These are phyloP conservation scores for Aspergillus cavernicola DNA, from an alignment of 495 filamentous ascomycete species.

Conservation along the genomic window DNA sequence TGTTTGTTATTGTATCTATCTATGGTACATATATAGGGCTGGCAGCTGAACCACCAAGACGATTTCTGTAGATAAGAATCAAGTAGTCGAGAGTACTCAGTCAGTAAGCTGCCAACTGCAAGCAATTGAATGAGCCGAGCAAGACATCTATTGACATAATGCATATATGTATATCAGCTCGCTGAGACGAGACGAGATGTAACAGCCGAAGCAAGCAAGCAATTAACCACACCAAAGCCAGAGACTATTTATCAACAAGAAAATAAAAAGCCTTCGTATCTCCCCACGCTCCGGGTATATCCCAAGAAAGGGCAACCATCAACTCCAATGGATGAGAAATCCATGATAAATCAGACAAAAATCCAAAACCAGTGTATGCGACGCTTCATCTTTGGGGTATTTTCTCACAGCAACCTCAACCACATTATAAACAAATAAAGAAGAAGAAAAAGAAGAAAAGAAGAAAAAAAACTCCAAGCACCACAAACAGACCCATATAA, in stretches of 20 bases:
- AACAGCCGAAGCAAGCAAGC: not conserved
- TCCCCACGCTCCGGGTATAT: slow-evolving; percentile 1
- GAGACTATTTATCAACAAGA: slow-evolving; percentile 5
- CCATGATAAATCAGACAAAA: not conserved
- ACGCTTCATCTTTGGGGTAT: slow-evolving; percentile 7
- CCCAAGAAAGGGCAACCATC: not conserved
- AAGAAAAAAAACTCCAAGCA: not conserved
- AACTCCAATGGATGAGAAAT: not conserved
- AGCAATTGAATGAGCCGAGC: too few species aligned
- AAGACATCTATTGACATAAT: too few species aligned
- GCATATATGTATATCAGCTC: too few species aligned
- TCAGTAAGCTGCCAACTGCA: too few species aligned
- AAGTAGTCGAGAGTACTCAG: too few species aligned
- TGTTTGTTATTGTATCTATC: not conserved
- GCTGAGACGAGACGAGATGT: too few species aligned
- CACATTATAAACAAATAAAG: not conserved
- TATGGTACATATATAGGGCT: too few species aligned
- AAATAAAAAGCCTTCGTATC: not conserved
- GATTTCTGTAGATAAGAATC: too few species aligned
- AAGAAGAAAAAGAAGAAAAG: too few species aligned
- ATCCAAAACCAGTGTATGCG: not conserved
- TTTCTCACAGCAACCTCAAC: not conserved
- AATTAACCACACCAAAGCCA: not conserved
- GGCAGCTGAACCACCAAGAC: too few species aligned
- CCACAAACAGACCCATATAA: not conserved